phyloP scores from a whole-genome alignment of 2,329 filamentous ascomycete genomes.

The Colletotrichum cereale region DNA sequence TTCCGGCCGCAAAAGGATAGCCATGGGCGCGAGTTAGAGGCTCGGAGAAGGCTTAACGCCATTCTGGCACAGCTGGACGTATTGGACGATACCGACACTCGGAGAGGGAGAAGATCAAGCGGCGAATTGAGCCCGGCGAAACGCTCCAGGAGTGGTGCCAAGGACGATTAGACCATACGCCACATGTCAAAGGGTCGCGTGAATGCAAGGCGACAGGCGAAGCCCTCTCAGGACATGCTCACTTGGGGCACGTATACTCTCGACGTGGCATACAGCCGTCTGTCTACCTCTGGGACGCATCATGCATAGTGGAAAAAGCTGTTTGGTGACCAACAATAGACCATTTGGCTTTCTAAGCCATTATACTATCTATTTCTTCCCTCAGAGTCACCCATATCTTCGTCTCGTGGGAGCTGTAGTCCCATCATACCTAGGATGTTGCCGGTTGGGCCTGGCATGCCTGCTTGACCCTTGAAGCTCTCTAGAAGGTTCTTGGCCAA shows the following conservation, averaged over 20 bases:
- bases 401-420: constrained; percentile 83
- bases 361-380: constrained; percentile 14
- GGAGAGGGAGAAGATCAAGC: constrained; percentile 51
- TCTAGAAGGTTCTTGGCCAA: constrained; percentile 91
- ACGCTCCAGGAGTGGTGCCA: constrained; percentile 50
- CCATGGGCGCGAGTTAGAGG: constrained; percentile 64
- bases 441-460: constrained; percentile 85
- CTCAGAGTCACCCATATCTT: constrained; percentile 64
- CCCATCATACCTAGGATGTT: constrained; percentile 92
- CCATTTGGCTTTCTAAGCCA: neutral
- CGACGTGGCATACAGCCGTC: neutral
- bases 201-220: neutral
- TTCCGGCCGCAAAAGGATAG: constrained; percentile 64
- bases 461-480: constrained; percentile 91
- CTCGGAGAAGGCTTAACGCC: constrained; percentile 62
- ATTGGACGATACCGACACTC: constrained; percentile 49
- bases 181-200: neutral
- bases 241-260: neutral
- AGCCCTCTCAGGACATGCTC: neutral
- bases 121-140: constrained; percentile 61
- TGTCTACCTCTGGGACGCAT: neutral
- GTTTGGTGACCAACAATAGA: neutral
- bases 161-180: constrained; percentile 12
- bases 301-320: neutral
- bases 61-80: constrained; percentile 61